These are phyloP conservation scores for Candida qinlingensis DNA, from an alignment of 805 yeast genomes.

Conservation along the genomic window DNA sequence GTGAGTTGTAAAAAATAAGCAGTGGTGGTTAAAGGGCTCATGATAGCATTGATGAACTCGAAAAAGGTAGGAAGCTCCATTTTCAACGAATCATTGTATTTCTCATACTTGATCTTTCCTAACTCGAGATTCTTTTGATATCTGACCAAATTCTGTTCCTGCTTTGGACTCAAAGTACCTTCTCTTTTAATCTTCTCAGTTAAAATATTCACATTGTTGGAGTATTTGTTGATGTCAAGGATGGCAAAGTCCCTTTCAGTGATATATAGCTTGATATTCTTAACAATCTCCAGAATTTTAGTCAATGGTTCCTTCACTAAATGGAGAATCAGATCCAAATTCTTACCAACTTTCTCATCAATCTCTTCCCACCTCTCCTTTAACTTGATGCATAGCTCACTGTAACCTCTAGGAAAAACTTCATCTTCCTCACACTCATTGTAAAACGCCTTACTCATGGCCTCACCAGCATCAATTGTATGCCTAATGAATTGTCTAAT, in stretches of 20 bases:
- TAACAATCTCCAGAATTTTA: conserved; percentile 13
- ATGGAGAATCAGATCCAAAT: conserved; percentile 23
- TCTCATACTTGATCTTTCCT: conserved; percentile 32
- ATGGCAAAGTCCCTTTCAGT: conserved; percentile 30
- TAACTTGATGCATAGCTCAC: conserved; percentile 3
- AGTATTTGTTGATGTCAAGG: conserved; percentile 34
- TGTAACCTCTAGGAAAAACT: conserved; percentile 4
- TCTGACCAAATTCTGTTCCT: conserved; percentile 31
- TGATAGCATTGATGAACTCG: conserved; percentile 26
- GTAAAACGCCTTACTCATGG: conserved; percentile 9
- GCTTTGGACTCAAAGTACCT: conserved; percentile 30
- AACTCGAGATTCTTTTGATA: conserved; percentile 27
- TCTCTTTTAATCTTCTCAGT: conserved; percentile 20
- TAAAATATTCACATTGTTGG: conserved; percentile 20
- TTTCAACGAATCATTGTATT: conserved; percentile 35
- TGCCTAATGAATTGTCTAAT: conserved; percentile 6
- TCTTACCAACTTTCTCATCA: conserved; percentile 5
- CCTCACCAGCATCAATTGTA: conserved; percentile 3
- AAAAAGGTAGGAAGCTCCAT: conserved; percentile 43
- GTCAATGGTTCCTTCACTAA: conserved; percentile 22
- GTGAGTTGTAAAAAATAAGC: conserved; percentile 36
- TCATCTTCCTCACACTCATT: conserved; percentile 5
- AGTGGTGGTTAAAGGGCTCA: conserved; percentile 25
- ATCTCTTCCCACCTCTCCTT: conserved; percentile 11
- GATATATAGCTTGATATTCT: conserved; percentile 25